Base-by-base conservation (phyloP, 176 grass and related monocot genomes). In the Carex kokanica region DNA sequence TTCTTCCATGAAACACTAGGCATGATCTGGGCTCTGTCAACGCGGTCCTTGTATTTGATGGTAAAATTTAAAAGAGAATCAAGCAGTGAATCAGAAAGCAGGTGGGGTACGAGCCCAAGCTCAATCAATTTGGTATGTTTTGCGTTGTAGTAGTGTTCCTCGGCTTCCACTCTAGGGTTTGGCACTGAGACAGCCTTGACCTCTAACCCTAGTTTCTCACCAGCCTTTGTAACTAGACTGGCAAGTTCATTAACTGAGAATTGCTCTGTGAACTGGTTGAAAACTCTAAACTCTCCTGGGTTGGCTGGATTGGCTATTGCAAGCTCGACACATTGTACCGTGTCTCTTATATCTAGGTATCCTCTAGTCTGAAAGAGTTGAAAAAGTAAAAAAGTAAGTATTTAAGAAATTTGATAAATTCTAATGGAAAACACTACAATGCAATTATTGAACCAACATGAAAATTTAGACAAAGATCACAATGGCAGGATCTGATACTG, bases 191-290 rank as follows among this genome's bases (percentile, higher is more conserved):
- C 84, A 31, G 88, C 83, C 78, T 87, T 84, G 81, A 97, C 92
- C 4, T 93, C 95, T 71, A 94, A 70, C 12, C 95, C 95, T 0
- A 97, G 81, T 84, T 97, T 93, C 25, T 86, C 87, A 17, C 94
- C 94, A 0, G 92, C 90, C 0, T 84, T 78, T 2, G 92, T 94
- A 11, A 97, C 92, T 84, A 97, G 89, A 1, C 62, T 89, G 15
- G 95, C 90, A 5, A 97, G 90, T 23, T 97, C 87, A 21, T 97
- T 97, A 14, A 97, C 92, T 0, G 95, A 97, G 83, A 97, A 97
- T 53, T 94, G 92, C 72, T 97, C 95, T 0, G 95, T 97, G 90
- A 97, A 97, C 61, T 97, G 95, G 84, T 97, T 97, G 74, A 97
- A 97, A 16, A 97, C 95, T 72, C 95, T 94, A 82, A 97, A 97